Base-by-base conservation (phyloP, 257 asterid species). In the Nicotiana noctiflora region DNA sequence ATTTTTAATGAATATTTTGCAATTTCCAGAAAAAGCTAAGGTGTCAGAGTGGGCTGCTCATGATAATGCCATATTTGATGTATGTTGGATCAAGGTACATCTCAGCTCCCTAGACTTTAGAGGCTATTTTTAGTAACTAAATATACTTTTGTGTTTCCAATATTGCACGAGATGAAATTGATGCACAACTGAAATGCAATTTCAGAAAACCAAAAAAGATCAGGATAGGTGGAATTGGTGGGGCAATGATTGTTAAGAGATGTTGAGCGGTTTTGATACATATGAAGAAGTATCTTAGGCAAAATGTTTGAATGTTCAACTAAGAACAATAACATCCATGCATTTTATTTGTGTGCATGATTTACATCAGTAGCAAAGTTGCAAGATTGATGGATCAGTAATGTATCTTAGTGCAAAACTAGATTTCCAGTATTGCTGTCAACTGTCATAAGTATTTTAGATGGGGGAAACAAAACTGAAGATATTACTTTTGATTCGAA, bases 41-140 rank as follows among this genome's bases (percentile, higher is more conserved):
- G 55, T 90, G 52, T 84, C 82, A 23, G 97, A 89, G 83, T 96
- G 98, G 99, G 77, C 85, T 77, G 99, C 97, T 57, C 98, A 96
- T 79, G 89, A 90, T 40, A 96, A 96, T 84, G 93, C 98, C 64
- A 86, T 96, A 86, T 96, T 94, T 46, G 98, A 74, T 74, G 79
- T 74, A 74, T 74, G 79, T 25, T 74, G 79, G 79, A 74, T 74
- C 79, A 74, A 74, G 79, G 79, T 74, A 49, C 59, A 7, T 59
- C 64, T 37, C 75, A 56, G 25, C 19, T 75, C 23, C 18, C 49
- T 56, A 3, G 21, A 46, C 23, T 49, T 74, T 7, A 49, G 61
- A 23, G 14, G 61, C 61, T 49, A 74, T 49, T 23, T n/a, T 23
- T 18, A 15, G 25, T 65, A 2, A 15, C 25, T 23, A 23, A 25